phyloP scores from a whole-genome alignment of 805 yeast genomes.

The Wickerhamomyces kurtzmanii region DNA sequence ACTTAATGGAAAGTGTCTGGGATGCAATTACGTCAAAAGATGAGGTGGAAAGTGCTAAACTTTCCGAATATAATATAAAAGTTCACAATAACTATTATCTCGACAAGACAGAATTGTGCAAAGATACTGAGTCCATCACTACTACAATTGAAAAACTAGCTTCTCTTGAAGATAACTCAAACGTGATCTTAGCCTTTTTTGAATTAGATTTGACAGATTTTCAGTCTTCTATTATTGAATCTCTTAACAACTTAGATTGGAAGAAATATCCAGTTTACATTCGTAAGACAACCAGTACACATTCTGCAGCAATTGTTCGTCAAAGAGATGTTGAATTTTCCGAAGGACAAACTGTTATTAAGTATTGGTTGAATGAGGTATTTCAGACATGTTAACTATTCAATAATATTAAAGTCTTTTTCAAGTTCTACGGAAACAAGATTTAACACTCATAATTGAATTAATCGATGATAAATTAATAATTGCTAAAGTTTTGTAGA shows the following conservation, averaged over 20 bases:
- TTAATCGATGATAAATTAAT: too few relatives aligned
- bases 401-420: too few relatives aligned
- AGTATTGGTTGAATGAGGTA: conserved; percentile 48
- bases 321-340: conserved; percentile 41
- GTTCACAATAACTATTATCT: conserved; percentile 6
- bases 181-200: conserved; percentile 12
- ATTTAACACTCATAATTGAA: too few relatives aligned
- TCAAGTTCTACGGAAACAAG: too few relatives aligned
- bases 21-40: conserved; percentile 40
- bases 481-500: too few relatives aligned
- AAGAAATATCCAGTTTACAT: conserved; percentile 62
- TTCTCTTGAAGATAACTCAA: conserved; percentile 14
- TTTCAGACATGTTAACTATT: conserved; percentile 12
- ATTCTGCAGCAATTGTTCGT: conserved; percentile 76
- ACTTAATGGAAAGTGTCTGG: conserved; percentile 52
- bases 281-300: conserved; percentile 56
- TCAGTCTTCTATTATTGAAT: conserved; percentile 43
- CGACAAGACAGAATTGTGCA: conserved; percentile 9
- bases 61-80: conserved; percentile 10
- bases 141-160: conserved; percentile 20
- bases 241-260: conserved; percentile 58
- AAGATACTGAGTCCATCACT: conserved; percentile 12
- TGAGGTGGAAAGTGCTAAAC: conserved; percentile 9
- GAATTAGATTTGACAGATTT: conserved; percentile 25
- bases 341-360: conserved; percentile 63